Percentiles rank a stretch among this genome's conserved stretches.
Evolutionary conservation across 2,329 filamentous ascomycete genomes (phyloP).

Genomic region (Pseudogymnoascus sp.): DNA sequence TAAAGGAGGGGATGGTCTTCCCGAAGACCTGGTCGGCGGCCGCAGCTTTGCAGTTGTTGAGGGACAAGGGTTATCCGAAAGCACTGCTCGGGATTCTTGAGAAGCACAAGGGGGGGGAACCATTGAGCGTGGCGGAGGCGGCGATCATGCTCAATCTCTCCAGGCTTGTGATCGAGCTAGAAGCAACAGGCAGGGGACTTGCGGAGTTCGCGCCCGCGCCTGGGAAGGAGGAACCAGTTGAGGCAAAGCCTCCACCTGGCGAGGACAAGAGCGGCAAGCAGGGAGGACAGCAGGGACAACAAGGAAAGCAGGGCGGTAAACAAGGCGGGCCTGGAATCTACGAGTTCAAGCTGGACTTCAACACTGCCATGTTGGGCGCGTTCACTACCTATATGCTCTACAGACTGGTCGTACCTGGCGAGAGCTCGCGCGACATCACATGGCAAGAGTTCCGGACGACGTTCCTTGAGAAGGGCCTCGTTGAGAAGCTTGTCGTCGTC

Average conservation of each 20-base stretch:
- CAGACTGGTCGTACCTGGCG: conserved; percentile 56
- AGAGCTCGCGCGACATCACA: conserved; percentile 72
- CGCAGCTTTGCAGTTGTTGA: conserved; percentile 13
- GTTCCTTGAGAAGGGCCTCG: conserved; percentile 91
- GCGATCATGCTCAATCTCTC: neutral
- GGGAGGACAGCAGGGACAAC: conserved; percentile 18
- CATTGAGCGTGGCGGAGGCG: conserved; percentile 18
- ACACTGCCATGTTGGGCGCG: conserved; percentile 36
- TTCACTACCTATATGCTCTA: conserved; percentile 57
- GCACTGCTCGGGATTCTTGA: conserved; percentile 16
- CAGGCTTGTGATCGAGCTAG: neutral
- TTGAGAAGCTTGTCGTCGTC: conserved; percentile 82
- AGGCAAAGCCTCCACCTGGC: neutral
- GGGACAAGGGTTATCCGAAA: conserved; percentile 14
- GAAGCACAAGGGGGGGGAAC: conserved; percentile 27
- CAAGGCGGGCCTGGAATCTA: conserved; percentile 22
- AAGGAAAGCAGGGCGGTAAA: conserved; percentile 22
- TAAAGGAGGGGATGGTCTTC: conserved; percentile 13
- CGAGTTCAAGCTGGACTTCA: conserved; percentile 25
- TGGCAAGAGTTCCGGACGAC: conserved; percentile 95
- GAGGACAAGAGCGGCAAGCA: conserved; percentile 21
- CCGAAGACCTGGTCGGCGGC: neutral
- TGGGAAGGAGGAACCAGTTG: neutral
- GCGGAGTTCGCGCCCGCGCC: neutral
- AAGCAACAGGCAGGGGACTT: neutral